These are phyloP conservation scores for Blepharisma undulans DNA, from an alignment of 169 alveolate species.

Conservation along the genomic window DNA sequence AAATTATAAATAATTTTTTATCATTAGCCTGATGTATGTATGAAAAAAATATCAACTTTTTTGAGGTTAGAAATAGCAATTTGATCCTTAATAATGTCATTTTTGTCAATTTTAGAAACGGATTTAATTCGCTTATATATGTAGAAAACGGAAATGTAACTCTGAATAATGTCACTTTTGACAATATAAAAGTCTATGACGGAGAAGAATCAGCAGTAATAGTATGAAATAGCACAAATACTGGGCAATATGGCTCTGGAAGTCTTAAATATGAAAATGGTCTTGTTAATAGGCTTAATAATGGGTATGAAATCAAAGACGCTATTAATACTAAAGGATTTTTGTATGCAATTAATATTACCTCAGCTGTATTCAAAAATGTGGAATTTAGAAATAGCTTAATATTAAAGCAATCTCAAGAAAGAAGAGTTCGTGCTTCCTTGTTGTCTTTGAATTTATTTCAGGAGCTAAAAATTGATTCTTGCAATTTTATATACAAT, in stretches of 20 bases:
- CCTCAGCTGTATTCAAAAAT: neutral
- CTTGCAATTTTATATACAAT: neutral
- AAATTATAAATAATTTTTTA: too few species aligned
- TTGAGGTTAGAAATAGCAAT: neutral
- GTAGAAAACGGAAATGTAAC: neutral
- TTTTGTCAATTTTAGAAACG: neutral
- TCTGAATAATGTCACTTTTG: neutral
- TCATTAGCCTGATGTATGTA: neutral
- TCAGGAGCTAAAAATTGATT: neutral
- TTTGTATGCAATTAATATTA: neutral
- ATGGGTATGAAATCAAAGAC: neutral
- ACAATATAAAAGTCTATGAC: neutral
- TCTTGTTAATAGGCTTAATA: neutral
- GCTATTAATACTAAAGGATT: neutral
- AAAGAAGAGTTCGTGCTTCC: neutral
- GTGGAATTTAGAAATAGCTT: neutral
- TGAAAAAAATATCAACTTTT: too few species aligned
- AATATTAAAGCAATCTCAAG: too few species aligned
- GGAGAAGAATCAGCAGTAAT: neutral
- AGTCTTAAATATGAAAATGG: neutral
- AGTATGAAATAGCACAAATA: too few species aligned
- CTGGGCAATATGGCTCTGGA: neutral
- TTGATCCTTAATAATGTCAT: neutral
- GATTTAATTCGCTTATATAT: neutral
- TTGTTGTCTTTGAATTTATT: too few species aligned